Evolutionary conservation across 1,284 basidiomycete species (phyloP), one percentile per base, ranked within the genome.

Genomic region (Microbotryum violaceum): DNA sequence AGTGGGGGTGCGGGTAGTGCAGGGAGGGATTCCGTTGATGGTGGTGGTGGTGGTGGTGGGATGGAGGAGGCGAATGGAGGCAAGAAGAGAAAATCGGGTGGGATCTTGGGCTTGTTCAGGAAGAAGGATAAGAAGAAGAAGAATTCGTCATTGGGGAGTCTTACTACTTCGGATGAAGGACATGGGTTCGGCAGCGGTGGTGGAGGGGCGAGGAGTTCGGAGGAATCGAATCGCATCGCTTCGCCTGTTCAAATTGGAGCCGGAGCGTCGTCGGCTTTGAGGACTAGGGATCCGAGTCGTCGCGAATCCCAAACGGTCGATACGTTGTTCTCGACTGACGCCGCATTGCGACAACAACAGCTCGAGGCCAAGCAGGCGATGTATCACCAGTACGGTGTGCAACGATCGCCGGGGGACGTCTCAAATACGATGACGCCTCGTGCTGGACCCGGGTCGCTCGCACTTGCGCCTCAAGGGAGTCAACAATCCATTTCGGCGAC

Each of bases 341-440:
- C 70, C 6, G 79, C 82, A 0, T 81, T 85, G 10, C 83, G 85
- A 55, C 79, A 93, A 57, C 88, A 89, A 64, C 88, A 92, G 75
- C 82, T 84, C 61, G 91, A 94, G 73, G 86, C 91, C 67, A 87
- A 91, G 63, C 89, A 89, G 73, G 85, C 84, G n/a, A 78, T 90
- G 52, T 94, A 91, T 74, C 87, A 88, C 65, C 86, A 90, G 70
- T 92, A 93, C 71, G 71, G 73, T 48, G 70, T 74, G 12, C 64
- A 69, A 29, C 70, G 70, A 31, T 48, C 44, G 7, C 71, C 71
- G 4, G 69, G 66, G 33, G 73, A 72, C 54, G 21, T 65, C 37
- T 56, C 58, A 46, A 71, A 71, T 53, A 67, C 67, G 49, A 64
- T 66, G 65, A 61, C 64, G 33, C 63, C 62, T 21, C 56, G 59